Percentiles rank a stretch among this genome's conserved stretches.
These are phyloP conservation scores for Yamadazyma conglobata DNA, from an alignment of 1,139 yeast species.

Conservation along the genomic window DNA sequence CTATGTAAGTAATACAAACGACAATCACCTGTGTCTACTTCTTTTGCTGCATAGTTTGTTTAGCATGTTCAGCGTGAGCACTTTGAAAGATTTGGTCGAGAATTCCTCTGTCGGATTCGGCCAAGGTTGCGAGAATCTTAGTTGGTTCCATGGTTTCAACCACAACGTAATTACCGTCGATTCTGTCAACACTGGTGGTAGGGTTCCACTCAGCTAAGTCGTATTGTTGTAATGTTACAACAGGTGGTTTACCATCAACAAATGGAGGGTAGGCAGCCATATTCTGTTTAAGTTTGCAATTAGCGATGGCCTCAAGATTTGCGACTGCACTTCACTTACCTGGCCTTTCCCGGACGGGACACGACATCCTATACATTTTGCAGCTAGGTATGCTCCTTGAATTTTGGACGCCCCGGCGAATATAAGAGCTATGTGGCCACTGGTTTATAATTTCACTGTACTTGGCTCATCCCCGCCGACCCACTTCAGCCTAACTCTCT, in stretches of 20 bases:
- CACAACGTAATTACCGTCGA: slow-evolving; percentile 35
- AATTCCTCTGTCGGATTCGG: slow-evolving; percentile 30
- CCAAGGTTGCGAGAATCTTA: slow-evolving; percentile 41
- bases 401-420: too few species aligned
- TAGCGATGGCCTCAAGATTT: too few species aligned
- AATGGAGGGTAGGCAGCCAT: slow-evolving; percentile 42
- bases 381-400: too few species aligned
- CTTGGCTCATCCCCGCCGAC: too few species aligned
- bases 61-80: slow-evolving; percentile 37
- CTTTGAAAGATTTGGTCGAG: slow-evolving; percentile 45
- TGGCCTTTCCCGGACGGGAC: too few species aligned
- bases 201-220: slow-evolving; percentile 54
- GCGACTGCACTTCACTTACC: too few species aligned
- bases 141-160: slow-evolving; percentile 47
- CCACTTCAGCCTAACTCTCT: too few species aligned
- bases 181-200: slow-evolving; percentile 47
- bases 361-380: too few species aligned
- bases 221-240: slow-evolving; percentile 40
- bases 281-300: too few species aligned
- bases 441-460: too few species aligned
- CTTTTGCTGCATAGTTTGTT: slow-evolving; percentile 14
- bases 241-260: slow-evolving; percentile 48
- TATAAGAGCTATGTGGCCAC: too few species aligned
- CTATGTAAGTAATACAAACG: too few species aligned
- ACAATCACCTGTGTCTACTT: slow-evolving; percentile 4